phyloP scores from a whole-genome alignment of 306 rosid genomes.

The Vigna angularis region DNA sequence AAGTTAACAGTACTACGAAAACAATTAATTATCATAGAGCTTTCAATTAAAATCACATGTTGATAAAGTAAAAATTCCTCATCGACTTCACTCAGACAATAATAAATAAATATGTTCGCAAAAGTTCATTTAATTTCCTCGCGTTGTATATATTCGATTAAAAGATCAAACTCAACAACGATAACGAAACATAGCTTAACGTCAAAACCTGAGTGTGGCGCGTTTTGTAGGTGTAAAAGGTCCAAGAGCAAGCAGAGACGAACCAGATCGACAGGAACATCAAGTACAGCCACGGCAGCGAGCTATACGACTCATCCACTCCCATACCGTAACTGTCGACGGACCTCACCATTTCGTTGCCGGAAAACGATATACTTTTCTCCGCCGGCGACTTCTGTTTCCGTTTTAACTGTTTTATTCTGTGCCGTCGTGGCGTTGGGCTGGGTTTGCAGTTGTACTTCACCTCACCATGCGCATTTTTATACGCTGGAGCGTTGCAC shows the following conservation, averaged over 20 bases:
- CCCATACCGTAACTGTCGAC: constrained; percentile 48
- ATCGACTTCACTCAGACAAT: neutral
- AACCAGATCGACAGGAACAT: constrained; percentile 80
- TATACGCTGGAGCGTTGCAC: constrained; percentile 42
- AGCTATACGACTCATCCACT: constrained; percentile 74
- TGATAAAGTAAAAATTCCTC: constrained; percentile 5
- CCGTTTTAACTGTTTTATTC: neutral
- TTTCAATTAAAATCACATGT: neutral
- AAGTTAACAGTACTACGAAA: constrained; percentile 8
- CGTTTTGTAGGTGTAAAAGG: constrained; percentile 76
- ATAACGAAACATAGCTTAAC: neutral
- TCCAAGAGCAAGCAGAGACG: constrained; percentile 87
- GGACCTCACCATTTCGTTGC: constrained; percentile 43
- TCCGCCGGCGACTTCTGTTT: constrained; percentile 30
- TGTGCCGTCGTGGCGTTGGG: neutral
- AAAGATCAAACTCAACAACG: constrained; percentile 19
- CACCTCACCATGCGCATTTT: constrained; percentile 32
- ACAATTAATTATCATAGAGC: constrained; percentile 6
- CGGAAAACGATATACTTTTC: constrained; percentile 17
- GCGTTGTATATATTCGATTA: neutral
- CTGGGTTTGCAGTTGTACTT: neutral
- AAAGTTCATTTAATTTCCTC: neutral
- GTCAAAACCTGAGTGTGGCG: constrained; percentile 83
- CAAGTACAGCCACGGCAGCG: constrained; percentile 80
- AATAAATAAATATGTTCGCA: neutral